phyloP scores from a whole-genome alignment of 2,329 filamentous ascomycete species.

The Fragosphaeria purpurea region DNA sequence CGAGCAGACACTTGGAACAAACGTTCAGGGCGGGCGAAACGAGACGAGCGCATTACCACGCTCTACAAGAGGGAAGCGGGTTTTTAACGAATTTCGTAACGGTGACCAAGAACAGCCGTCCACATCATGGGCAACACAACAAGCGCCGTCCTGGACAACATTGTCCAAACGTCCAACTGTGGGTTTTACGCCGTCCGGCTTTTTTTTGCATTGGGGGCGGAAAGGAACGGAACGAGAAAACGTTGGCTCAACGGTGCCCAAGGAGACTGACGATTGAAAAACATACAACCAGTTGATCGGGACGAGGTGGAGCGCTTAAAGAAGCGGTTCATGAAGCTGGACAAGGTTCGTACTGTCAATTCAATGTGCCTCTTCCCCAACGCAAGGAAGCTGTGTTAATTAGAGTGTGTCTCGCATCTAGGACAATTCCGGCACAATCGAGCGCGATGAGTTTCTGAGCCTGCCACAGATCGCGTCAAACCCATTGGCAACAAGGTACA shows the following conservation, averaged over 20 bases:
- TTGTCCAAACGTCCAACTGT: slow-evolving; percentile 97
- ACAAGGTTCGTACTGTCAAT: slow-evolving; percentile 59
- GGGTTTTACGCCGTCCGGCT: slow-evolving; percentile 13
- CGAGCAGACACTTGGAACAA: too few species aligned
- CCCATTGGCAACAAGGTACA: slow-evolving; percentile 83
- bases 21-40: too few species aligned
- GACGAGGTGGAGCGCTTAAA: slow-evolving; percentile 93
- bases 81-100: too few species aligned
- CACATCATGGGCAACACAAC: slow-evolving; percentile 55
- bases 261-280: too few species aligned
- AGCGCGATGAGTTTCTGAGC: slow-evolving; percentile 95
- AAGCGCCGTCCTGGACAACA: slow-evolving; percentile 78
- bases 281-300: slow-evolving; percentile 61
- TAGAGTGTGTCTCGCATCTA: slow-evolving; percentile 24
- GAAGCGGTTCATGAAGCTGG: slow-evolving; percentile 98
- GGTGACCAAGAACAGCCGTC: too few species aligned
- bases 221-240: too few species aligned
- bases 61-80: too few species aligned
- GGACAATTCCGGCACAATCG: slow-evolving; percentile 97
- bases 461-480: slow-evolving; percentile 97
- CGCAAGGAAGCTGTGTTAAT: too few species aligned
- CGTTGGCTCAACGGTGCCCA: too few species aligned
- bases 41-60: too few species aligned
- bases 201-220: too few species aligned
- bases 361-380: too few species aligned